These are phyloP conservation scores for Penicillium silybi DNA, from an alignment of 495 filamentous ascomycete species.

Conservation along the genomic window DNA sequence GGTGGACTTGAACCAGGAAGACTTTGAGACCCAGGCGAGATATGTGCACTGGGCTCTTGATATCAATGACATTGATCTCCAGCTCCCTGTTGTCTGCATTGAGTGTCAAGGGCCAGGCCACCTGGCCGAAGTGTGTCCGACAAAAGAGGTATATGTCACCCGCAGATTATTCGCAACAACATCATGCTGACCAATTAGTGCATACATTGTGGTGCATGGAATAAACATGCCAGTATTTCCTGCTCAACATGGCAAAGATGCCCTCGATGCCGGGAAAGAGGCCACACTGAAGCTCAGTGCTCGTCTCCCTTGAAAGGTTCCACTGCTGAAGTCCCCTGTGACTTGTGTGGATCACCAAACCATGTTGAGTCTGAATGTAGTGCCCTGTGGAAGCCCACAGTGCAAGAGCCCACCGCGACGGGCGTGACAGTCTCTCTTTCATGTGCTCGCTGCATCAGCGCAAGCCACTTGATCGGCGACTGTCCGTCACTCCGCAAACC, in stretches of 20 bases:
- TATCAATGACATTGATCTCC: slow-evolving; percentile 57
- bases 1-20: slow-evolving; percentile 39
- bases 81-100: slow-evolving; percentile 56
- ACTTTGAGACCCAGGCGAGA: slow-evolving; percentile 39
- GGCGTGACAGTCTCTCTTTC: slow-evolving; percentile 39
- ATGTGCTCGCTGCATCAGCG: slow-evolving; percentile 46
- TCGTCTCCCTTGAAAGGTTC: slow-evolving; percentile 36
- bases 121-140: slow-evolving; percentile 40
- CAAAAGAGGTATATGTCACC: slow-evolving; percentile 36
- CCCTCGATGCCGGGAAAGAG: slow-evolving; percentile 43
- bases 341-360: slow-evolving; percentile 37
- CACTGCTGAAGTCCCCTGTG: slow-evolving; percentile 39
- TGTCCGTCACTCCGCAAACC: slow-evolving; percentile 32
- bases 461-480: slow-evolving; percentile 45
- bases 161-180: background rate
- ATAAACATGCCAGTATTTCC: slow-evolving; percentile 31
- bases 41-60: slow-evolving; percentile 54
- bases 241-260: slow-evolving; percentile 45
- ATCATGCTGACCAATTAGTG: slow-evolving; percentile 29
- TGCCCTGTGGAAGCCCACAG: slow-evolving; percentile 35
- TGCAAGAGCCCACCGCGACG: slow-evolving; percentile 14
- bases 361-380: slow-evolving; percentile 46
- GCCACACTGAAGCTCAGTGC: slow-evolving; percentile 39
- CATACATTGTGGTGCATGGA: slow-evolving; percentile 38
- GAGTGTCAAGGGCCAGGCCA: slow-evolving; percentile 47